Percentiles rank a stretch among this genome's conserved stretches.
Evolutionary conservation across 129 eudicot species (phyloP).

Genomic region (Dittrichia graveolens): DNA sequence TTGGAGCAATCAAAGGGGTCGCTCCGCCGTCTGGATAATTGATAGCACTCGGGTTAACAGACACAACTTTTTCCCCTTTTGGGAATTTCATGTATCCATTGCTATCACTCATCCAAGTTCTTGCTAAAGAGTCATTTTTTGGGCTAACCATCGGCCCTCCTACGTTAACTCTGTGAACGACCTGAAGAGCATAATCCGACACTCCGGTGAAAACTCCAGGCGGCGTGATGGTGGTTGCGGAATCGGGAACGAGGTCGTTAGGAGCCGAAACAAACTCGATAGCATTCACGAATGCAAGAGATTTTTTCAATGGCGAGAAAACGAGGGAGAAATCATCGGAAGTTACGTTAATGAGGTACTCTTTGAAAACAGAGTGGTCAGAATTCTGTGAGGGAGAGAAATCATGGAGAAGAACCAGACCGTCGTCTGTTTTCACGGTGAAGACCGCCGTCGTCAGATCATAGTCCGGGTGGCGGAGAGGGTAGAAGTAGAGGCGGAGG

Average conservation of each 20-base stretch:
- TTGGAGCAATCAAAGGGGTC: conserved; percentile 72
- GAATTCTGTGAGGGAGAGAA: conserved; percentile 49
- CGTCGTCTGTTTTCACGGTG: conserved; percentile 64
- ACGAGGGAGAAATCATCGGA: conserved; percentile 59
- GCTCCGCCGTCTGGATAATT: conserved; percentile 72
- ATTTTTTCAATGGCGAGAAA: conserved; percentile 73
- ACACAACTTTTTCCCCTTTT: conserved; percentile 56
- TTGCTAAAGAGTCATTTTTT: conserved; percentile 67
- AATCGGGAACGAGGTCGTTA: conserved; percentile 61
- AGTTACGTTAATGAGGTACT: conserved; percentile 74
- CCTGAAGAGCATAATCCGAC: conserved; percentile 52
- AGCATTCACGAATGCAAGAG: conserved; percentile 80
- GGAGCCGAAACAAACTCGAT: conserved; percentile 91
- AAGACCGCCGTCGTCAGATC: conserved; percentile 68
- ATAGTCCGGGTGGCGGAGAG: conserved; percentile 61
- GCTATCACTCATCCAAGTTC: conserved; percentile 74
- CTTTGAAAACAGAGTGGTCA: conserved; percentile 46
- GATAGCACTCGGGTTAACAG: conserved; percentile 47
- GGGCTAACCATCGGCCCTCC: conserved; percentile 78
- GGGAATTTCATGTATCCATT: conserved; percentile 55
- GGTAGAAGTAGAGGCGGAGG: conserved; percentile 74
- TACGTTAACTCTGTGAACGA: conserved; percentile 68
- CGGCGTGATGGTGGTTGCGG: conserved; percentile 62
- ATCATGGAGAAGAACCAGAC: conserved; percentile 69
- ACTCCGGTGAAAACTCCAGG: conserved; percentile 57